Base-by-base conservation (phyloP, 2,329 filamentous ascomycete genomes). In the Cordyceps cicadae region DNA sequence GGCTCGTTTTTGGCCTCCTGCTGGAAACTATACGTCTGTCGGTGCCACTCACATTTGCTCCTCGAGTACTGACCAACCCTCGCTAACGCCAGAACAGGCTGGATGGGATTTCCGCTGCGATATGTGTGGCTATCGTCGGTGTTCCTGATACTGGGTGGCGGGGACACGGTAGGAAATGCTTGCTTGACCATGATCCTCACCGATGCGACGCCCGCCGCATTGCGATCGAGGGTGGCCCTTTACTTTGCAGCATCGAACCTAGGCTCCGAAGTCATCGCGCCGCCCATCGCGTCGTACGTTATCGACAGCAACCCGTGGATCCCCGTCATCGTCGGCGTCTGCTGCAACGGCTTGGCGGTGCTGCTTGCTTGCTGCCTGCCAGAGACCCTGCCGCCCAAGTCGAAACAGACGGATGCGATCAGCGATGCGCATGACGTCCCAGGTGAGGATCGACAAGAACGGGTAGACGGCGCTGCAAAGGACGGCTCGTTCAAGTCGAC, bases 161-260 rank as follows among this genome's bases (percentile, higher is more conserved):
- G 58, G 37, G 24, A 32, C 51, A 54, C 58, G 1, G 58, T 60
- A 5, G 14, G 15, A 9, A 60, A 54, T 24, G 58, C 49, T 51
- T 60, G 51, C 26, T 8, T 60, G 51, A 50, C 59, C 21, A 60
- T 60, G 43, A 60, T 60, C n/a, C 29, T 60, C n/a, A 51, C 59
- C 32, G 59, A 60, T 43, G 21, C 59, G 14, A 60, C 59, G 9
- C 43, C 59, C 14, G 51, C 37, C 3, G 50, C 52, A 2, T 15
- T 45, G 32, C 48, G 59, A 15, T 55, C 59, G 3, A 49, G 52
- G 7, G 45, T 60, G n/a, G 94, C 96, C 70, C 79, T 96, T 29
- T 96, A 96, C 73, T 89, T 90, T 6, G 90, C 86, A 3, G 92
- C 87, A 14, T 92, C 88, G 19, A 96, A 96, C 70, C 79, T 96